These are phyloP conservation scores for Fusarium aywerte DNA, from an alignment of 2,329 filamentous ascomycete species.

Conservation along the genomic window DNA sequence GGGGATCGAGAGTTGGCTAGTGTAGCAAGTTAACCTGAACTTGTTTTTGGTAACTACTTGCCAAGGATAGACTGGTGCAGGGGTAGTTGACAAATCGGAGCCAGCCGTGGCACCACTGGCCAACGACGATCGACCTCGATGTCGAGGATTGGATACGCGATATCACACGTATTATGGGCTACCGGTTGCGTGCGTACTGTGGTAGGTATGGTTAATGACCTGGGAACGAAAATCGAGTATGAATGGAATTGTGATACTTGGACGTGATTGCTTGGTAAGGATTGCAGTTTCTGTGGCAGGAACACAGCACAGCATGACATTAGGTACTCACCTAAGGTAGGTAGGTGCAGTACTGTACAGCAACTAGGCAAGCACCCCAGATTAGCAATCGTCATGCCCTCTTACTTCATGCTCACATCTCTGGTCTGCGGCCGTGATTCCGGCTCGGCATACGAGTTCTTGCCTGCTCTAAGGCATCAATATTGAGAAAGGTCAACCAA, in stretches of 20 bases:
- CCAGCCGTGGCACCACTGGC: conserved; percentile 17
- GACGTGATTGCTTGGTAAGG: conserved; percentile 23
- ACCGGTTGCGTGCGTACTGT: conserved; percentile 1
- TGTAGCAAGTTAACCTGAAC: conserved; percentile 10
- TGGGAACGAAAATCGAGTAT: conserved; percentile 12
- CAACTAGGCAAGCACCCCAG: conserved; percentile 9
- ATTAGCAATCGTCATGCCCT: conserved; percentile 34
- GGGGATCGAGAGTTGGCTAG: conserved; percentile 31
- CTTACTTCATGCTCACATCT: conserved; percentile 11
- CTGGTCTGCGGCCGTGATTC: conserved; percentile 31
- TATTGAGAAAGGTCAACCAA: neutral
- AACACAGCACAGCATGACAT: conserved; percentile 16
- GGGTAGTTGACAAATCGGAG: conserved; percentile 39
- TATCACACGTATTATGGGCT: conserved; percentile 33
- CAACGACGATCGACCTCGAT: conserved; percentile 43
- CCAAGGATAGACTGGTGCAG: conserved; percentile 27
- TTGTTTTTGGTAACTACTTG: conserved; percentile 26
- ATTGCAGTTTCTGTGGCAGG: conserved; percentile 23
- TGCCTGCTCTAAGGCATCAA: conserved; percentile 12
- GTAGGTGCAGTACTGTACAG: neutral
- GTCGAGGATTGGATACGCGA: conserved; percentile 28
- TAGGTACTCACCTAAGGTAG: too few species aligned
- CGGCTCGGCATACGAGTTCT: conserved; percentile 32
- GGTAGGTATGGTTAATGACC: neutral
- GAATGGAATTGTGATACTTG: conserved; percentile 23